Conservation (phyloP, 176 grass and related monocot species). For the Oryza longistaminata region DNA sequence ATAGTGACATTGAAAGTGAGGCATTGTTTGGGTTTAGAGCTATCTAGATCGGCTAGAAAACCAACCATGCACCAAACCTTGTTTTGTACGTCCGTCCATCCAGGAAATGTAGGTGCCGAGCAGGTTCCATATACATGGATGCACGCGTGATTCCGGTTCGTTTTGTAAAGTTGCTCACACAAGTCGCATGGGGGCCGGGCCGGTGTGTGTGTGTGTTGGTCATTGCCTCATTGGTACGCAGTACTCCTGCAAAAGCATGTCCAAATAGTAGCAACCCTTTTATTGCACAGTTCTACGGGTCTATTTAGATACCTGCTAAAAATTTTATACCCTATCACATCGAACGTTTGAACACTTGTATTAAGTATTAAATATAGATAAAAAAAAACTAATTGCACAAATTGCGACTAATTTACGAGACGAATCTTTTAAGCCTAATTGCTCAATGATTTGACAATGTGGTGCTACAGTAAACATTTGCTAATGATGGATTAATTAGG, state of each 20-base stretch:
- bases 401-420: no score
- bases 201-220: not conserved
- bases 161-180: conserved; percentile 50
- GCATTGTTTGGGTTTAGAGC: not conserved
- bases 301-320: no score
- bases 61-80: conserved; percentile 23
- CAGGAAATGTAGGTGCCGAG: conserved; percentile 19
- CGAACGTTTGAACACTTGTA: no score
- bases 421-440: no score
- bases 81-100: not conserved
- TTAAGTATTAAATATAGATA: no score
- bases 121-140: conserved; percentile 30
- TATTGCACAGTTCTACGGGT: not conserved
- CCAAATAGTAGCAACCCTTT: not conserved
- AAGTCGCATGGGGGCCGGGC: conserved; percentile 15
- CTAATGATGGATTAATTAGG: no score
- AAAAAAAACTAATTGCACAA: no score
- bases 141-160: conserved; percentile 16
- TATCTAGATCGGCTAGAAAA: conserved; percentile 1
- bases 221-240: not conserved
- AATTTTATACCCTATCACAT: no score
- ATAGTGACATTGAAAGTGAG: not conserved
- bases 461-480: no score
- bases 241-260: not conserved
- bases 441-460: no score